These are phyloP conservation scores for Fragaria ananassa DNA, from an alignment of 306 rosid species.

Conservation along the genomic window DNA sequence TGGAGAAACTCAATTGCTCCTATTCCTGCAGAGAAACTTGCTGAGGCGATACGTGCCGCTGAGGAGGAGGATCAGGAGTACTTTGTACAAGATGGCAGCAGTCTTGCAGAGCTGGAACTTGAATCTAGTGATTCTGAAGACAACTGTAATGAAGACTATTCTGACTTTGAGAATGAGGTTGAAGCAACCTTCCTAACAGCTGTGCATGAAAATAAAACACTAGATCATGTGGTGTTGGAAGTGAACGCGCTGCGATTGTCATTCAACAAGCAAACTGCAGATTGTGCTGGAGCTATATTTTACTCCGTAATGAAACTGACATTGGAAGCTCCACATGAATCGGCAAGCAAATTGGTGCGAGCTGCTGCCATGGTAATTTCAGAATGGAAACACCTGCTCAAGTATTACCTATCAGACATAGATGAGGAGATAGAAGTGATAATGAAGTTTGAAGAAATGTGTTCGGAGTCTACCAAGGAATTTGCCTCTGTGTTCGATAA, in stretches of 20 bases:
- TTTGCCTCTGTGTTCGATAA: slow-evolving; percentile 55
- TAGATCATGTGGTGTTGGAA: slow-evolving; percentile 63
- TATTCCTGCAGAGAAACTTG: slow-evolving; percentile 73
- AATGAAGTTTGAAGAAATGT: slow-evolving; percentile 86
- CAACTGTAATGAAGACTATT: slow-evolving; percentile 50
- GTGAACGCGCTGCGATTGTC: slow-evolving; percentile 78
- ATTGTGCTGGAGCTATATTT: slow-evolving; percentile 88
- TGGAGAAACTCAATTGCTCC: slow-evolving; percentile 98
- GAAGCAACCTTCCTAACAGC: slow-evolving; percentile 89
- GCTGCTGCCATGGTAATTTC: slow-evolving; percentile 42
- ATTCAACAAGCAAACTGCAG: slow-evolving; percentile 66
- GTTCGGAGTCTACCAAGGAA: slow-evolving; percentile 81
- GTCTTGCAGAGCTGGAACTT: slow-evolving; percentile 64
- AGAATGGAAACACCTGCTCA: slow-evolving; percentile 68
- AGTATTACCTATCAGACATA: slow-evolving; percentile 58
- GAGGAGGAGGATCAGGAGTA: slow-evolving; percentile 57
- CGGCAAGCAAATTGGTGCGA: slow-evolving; percentile 58
- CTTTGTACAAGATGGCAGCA: slow-evolving; percentile 47
- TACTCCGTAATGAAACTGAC: slow-evolving; percentile 73
- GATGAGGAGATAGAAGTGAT: slow-evolving; percentile 97
- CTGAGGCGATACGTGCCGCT: slow-evolving; percentile 41
- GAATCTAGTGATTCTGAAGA: slow-evolving; percentile 61
- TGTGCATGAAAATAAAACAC: slow-evolving; percentile 77
- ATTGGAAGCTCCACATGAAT: slow-evolving; percentile 49
- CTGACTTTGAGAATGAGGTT: slow-evolving; percentile 81